Conservation (phyloP, 441 rosid genomes). For the Pelargonium australe region DNA sequence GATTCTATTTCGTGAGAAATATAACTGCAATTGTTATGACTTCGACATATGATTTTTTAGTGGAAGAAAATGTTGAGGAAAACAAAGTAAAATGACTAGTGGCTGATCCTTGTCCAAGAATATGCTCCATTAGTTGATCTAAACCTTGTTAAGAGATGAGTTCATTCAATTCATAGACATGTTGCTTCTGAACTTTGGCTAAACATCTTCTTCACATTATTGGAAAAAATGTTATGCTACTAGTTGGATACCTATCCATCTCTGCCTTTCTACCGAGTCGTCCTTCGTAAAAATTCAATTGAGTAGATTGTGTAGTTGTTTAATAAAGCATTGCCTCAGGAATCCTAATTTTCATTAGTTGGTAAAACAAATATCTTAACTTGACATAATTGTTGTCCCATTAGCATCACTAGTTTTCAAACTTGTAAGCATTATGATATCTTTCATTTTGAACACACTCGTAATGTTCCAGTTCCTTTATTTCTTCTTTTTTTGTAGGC, state of each 20-base stretch:
- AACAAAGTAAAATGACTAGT: not conserved
- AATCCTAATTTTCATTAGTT: not conserved
- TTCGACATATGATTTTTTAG: not conserved
- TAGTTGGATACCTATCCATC: not conserved
- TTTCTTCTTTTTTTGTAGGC: conserved; percentile 15
- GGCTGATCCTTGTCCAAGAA: not conserved
- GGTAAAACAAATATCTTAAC: not conserved
- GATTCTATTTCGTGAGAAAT: not conserved
- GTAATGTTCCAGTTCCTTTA: not conserved
- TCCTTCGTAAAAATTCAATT: not conserved
- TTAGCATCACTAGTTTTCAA: not conserved
- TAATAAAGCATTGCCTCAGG: not conserved
- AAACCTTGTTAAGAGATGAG: not conserved
- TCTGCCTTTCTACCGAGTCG: not conserved
- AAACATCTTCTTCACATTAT: too few species aligned
- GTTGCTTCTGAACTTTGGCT: too few species aligned
- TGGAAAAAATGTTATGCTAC: not conserved
- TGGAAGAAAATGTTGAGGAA: not conserved
- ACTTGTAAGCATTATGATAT: not conserved
- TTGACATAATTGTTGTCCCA: not conserved
- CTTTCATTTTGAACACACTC: not conserved
- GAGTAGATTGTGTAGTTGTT: not conserved
- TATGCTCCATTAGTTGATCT: not conserved
- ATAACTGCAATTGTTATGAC: not conserved
- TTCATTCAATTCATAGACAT: not conserved